Percentiles rank a stretch among this genome's conserved stretches.
Conservation (phyloP, 2,329 filamentous ascomycete species). For the Cercospora zeina region DNA sequence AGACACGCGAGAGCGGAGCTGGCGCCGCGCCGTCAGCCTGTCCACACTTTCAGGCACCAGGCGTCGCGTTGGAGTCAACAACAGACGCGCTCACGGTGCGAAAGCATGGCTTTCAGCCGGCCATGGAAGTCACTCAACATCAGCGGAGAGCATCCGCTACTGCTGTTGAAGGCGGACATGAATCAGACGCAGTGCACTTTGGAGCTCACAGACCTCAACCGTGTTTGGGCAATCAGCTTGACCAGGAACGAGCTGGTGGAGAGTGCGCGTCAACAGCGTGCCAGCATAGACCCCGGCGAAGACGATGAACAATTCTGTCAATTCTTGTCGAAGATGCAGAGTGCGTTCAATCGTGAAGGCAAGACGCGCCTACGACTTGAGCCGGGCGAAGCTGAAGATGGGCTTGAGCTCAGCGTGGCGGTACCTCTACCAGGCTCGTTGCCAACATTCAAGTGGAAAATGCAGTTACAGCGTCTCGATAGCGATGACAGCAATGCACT, state of each 20-base stretch:
- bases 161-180: conserved; percentile 64
- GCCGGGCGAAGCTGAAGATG: conserved; percentile 34
- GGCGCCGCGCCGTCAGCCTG: too few relatives aligned
- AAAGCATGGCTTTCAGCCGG: conserved; percentile 14
- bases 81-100: conserved; percentile 1
- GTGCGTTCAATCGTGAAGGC: conserved; percentile 48
- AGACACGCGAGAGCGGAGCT: not conserved
- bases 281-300: conserved; percentile 72
- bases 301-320: conserved; percentile 66
- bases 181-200: conserved; percentile 61
- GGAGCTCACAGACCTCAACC: conserved; percentile 68
- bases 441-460: conserved; percentile 63
- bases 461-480: conserved; percentile 51
- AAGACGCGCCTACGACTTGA: conserved; percentile 41
- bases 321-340: conserved; percentile 63
- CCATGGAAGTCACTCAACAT: conserved; percentile 30
- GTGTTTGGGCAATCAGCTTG: conserved; percentile 70
- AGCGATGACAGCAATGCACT: conserved; percentile 40
- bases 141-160: conserved; percentile 49
- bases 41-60: not conserved
- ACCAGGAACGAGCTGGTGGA: conserved; percentile 62
- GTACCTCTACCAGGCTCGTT: conserved; percentile 64
- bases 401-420: conserved; percentile 56
- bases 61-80: conserved; percentile 5
- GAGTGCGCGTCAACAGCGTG: conserved; percentile 63